These are phyloP conservation scores for Venturia carpophila DNA, from an alignment of 2,329 filamentous ascomycete genomes.

Conservation along the genomic window DNA sequence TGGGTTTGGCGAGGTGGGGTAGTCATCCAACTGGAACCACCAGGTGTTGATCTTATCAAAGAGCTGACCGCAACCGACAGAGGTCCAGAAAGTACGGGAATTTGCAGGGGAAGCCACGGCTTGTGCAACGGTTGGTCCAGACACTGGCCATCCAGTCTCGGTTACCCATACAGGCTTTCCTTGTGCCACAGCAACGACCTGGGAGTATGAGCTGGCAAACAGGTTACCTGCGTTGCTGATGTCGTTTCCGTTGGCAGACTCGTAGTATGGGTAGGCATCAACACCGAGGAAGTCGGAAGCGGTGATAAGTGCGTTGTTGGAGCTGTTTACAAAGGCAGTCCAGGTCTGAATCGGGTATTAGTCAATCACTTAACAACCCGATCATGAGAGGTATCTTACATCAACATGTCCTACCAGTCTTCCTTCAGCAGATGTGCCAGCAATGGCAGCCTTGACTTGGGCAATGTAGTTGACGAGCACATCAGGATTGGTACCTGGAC, in stretches of 20 bases:
- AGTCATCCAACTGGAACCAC: slow-evolving; percentile 63
- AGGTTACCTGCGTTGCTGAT: slow-evolving; percentile 57
- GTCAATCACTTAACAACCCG: background rate
- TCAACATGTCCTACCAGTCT: slow-evolving; percentile 75
- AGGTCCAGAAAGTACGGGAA: slow-evolving; percentile 72
- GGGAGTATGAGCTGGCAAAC: slow-evolving; percentile 56
- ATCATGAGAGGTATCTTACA: slow-evolving; percentile 16
- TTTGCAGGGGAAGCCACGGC: slow-evolving; percentile 59
- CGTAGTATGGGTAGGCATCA: slow-evolving; percentile 79
- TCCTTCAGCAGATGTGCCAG: slow-evolving; percentile 51
- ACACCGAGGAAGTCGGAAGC: slow-evolving; percentile 72
- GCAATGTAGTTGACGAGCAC: slow-evolving; percentile 62
- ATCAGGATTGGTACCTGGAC: slow-evolving; percentile 55
- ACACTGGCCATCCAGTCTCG: slow-evolving; percentile 81
- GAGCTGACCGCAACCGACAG: slow-evolving; percentile 61
- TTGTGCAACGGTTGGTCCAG: slow-evolving; percentile 52
- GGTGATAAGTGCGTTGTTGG: slow-evolving; percentile 62
- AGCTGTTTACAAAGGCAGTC: slow-evolving; percentile 42
- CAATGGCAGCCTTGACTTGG: slow-evolving; percentile 56
- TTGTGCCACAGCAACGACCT: slow-evolving; percentile 50
- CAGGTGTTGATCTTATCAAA: slow-evolving; percentile 56
- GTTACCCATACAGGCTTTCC: slow-evolving; percentile 77
- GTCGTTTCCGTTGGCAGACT: slow-evolving; percentile 49
- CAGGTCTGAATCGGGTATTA: slow-evolving; percentile 48
- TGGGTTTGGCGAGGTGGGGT: slow-evolving; percentile 52